These are phyloP conservation scores for Apiospora phragmitis DNA, from an alignment of 2,329 filamentous ascomycete species.

Conservation along the genomic window DNA sequence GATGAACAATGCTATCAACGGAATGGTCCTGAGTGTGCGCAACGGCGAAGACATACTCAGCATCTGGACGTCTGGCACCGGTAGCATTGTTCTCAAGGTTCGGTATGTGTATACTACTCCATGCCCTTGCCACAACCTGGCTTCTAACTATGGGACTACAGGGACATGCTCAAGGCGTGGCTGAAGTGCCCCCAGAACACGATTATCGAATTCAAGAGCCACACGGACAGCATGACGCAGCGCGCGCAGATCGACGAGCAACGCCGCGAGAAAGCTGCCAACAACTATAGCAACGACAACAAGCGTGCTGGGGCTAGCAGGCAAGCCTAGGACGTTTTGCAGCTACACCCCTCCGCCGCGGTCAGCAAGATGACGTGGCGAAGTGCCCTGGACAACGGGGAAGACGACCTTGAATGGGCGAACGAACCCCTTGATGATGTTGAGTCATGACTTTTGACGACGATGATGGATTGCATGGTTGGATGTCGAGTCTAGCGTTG, in stretches of 20 bases:
- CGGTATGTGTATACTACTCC: slow-evolving; percentile 55
- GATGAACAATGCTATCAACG: slow-evolving; percentile 86
- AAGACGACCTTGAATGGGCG: background rate
- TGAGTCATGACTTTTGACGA: slow-evolving; percentile 5
- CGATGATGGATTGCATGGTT: slow-evolving; percentile 3
- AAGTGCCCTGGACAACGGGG: background rate
- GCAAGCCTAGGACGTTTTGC: background rate
- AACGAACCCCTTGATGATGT: background rate
- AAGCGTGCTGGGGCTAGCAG: background rate
- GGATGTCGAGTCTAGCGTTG: background rate
- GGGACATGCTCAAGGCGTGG: slow-evolving; percentile 91
- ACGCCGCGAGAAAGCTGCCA: slow-evolving; percentile 75
- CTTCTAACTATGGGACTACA: slow-evolving; percentile 37
- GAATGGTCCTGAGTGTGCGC: slow-evolving; percentile 88
- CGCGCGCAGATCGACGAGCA: slow-evolving; percentile 88
- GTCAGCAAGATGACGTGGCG: background rate
- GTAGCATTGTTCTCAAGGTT: slow-evolving; percentile 92
- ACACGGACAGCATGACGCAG: slow-evolving; percentile 94
- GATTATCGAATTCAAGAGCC: slow-evolving; percentile 91
- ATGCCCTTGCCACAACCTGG: background rate
- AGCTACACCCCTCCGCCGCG: background rate
- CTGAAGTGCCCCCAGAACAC: slow-evolving; percentile 86
- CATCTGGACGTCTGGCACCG: slow-evolving; percentile 95
- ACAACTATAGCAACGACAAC: slow-evolving; percentile 25
- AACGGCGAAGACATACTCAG: slow-evolving; percentile 97